Conservation (phyloP, 78 protist genomes). For the Dictyostelium citrinum region DNA sequence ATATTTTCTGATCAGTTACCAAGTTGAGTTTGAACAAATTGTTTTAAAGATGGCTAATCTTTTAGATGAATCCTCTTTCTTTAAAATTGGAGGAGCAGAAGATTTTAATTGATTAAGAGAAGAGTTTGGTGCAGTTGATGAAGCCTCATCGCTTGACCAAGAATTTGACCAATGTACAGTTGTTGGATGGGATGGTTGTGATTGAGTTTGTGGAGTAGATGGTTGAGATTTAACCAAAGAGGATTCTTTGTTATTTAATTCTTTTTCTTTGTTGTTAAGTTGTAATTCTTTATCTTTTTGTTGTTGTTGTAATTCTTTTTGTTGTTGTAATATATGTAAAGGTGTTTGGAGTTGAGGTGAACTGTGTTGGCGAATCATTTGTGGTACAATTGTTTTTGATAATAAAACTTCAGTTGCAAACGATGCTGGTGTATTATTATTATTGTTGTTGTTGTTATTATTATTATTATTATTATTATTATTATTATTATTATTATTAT, state of each 20-base stretch:
- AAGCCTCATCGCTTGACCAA: constrained; percentile 6
- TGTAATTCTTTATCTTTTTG: neutral
- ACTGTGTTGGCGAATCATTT: constrained; percentile 28
- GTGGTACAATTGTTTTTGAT: neutral
- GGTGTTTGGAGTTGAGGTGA: constrained; percentile 12
- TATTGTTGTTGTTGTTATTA: neutral
- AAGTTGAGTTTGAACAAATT: constrained; percentile 41
- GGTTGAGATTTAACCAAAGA: neutral
- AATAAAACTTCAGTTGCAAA: neutral
- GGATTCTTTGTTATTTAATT: neutral
- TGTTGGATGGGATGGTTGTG: constrained; percentile 15
- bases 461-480: neutral
- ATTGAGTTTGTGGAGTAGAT: neutral
- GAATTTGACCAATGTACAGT: constrained; percentile 27
- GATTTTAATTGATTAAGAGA: constrained; percentile 13
- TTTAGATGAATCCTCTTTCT: neutral
- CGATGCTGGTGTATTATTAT: neutral
- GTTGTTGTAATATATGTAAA: neutral
- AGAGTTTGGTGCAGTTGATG: neutral
- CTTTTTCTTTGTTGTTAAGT: neutral
- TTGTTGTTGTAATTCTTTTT: constrained; percentile 24
- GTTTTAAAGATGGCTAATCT: constrained; percentile 64
- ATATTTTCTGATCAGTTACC: neutral
- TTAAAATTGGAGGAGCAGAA: neutral
- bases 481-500: neutral